A percentile compares a stretch with the other conserved stretches of the same genome.
These are phyloP conservation scores for Dactylellina parvicollis DNA, from an alignment of 2,329 filamentous ascomycete species.

Conservation along the genomic window DNA sequence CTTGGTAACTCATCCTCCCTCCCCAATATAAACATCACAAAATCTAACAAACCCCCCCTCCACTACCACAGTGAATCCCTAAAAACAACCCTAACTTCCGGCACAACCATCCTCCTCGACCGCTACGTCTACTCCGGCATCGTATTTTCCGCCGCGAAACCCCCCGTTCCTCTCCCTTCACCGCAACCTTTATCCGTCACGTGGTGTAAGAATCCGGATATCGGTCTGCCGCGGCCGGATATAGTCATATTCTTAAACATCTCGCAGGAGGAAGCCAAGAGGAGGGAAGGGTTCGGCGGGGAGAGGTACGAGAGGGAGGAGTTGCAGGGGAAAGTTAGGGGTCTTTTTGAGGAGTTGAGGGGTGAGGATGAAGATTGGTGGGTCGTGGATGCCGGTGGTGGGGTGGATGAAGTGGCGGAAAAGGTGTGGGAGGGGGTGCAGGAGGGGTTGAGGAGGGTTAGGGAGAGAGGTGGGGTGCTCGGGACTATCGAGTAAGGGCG, in stretches of 20 bases:
- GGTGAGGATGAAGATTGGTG: conserved; percentile 56
- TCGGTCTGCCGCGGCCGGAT: conserved; percentile 87
- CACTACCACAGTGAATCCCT: not conserved
- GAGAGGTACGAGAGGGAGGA: conserved; percentile 88
- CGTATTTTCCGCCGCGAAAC: conserved; percentile 89
- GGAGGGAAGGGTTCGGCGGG: conserved; percentile 84
- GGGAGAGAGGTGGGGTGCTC: conserved; percentile 23
- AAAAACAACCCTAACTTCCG: conserved; percentile 68
- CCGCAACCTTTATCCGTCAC: conserved; percentile 69
- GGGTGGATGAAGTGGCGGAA: conserved; percentile 69
- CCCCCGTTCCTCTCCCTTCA: not conserved
- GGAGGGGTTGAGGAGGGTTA: conserved; percentile 53
- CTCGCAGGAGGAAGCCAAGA: conserved; percentile 74
- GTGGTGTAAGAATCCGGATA: conserved; percentile 86
- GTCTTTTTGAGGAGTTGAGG: conserved; percentile 53
- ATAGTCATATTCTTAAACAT: conserved; percentile 87
- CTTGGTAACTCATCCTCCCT: conserved; percentile 53
- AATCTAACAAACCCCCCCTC: not conserved
- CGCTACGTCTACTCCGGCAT: conserved; percentile 95
- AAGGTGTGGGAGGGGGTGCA: conserved; percentile 66
- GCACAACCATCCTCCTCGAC: conserved; percentile 83
- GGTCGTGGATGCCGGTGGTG: conserved; percentile 62
- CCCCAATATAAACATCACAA: conserved; percentile 55
- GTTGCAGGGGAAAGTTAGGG: conserved; percentile 79
- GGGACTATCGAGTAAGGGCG: conserved; percentile 31